Evolutionary conservation across 441 rosid species (phyloP).

Genomic region (Corymbia calophylla): DNA sequence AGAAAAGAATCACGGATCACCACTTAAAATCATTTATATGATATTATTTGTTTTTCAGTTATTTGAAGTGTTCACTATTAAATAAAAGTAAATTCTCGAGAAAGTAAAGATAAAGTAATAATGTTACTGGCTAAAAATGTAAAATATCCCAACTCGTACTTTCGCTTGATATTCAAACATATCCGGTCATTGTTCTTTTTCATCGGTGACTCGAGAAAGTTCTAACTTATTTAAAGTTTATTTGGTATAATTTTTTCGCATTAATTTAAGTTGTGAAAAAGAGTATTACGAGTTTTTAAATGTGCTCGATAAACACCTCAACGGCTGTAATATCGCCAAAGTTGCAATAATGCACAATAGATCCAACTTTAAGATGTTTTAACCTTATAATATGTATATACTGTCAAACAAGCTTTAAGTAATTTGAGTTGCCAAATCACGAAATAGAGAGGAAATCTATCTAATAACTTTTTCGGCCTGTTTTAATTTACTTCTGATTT

Average conservation of each 20-base stretch:
- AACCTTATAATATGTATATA: fast-evolving
- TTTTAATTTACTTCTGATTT: background rate
- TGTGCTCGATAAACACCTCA: background rate
- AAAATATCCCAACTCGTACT: no score
- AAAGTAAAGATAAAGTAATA: background rate
- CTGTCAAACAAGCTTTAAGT: background rate
- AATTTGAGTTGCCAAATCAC: background rate
- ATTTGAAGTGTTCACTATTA: background rate
- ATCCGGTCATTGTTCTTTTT: no score
- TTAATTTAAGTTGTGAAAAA: background rate
- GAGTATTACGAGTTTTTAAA: fast-evolving
- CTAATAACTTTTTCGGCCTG: background rate
- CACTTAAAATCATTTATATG: background rate
- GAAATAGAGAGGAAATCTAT: background rate
- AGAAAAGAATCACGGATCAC: background rate
- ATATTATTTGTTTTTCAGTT: background rate
- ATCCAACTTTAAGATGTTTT: fast-evolving
- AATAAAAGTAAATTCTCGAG: background rate
- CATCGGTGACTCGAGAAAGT: background rate
- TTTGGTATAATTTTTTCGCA: background rate
- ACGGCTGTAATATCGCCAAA: fast-evolving
- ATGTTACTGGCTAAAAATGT: background rate
- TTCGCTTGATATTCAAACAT: background rate
- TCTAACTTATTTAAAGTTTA: background rate
- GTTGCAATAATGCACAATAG: fast-evolving